These are phyloP conservation scores for Jatropha multifida DNA, from an alignment of 441 rosid genomes.

Conservation along the genomic window DNA sequence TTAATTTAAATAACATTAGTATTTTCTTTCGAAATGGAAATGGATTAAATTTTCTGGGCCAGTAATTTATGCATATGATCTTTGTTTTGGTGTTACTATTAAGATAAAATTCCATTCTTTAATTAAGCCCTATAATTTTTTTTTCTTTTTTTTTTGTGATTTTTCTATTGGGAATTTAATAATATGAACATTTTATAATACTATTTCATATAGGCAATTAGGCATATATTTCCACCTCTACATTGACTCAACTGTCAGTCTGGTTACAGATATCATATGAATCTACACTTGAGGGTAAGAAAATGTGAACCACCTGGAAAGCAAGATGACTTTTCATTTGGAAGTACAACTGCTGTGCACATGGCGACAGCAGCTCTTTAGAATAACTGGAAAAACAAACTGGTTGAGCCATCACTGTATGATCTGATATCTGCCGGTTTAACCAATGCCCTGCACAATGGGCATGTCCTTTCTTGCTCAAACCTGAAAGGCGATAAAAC, in stretches of 20 bases:
- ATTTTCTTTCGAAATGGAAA: no score
- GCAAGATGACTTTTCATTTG: not conserved
- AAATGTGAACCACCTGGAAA: not conserved
- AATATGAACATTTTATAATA: not conserved
- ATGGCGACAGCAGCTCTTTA: conserved; percentile 15
- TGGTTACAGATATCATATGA: not conserved
- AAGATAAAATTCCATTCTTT: no score
- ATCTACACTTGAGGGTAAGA: not conserved
- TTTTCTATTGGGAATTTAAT: not conserved
- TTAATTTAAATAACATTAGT: no score
- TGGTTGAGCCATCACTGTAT: conserved; percentile 62
- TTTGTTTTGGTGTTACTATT: no score
- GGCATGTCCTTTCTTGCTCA: conserved; percentile 67
- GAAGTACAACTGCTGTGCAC: not conserved
- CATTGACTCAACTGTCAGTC: not conserved
- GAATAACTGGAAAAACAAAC: conserved; percentile 58
- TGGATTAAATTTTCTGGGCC: no score
- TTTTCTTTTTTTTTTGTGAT: no score
- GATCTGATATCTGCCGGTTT: conserved; percentile 58
- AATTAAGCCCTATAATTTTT: no score
- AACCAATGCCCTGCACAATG: conserved; percentile 61
- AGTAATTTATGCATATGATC: no score
- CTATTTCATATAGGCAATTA: no score
- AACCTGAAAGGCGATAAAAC: conserved; percentile 44
- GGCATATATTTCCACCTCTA: conserved; percentile 1